These are phyloP conservation scores for Trichoderma atroviride DNA, from an alignment of 2,329 filamentous ascomycete species.

Conservation along the genomic window DNA sequence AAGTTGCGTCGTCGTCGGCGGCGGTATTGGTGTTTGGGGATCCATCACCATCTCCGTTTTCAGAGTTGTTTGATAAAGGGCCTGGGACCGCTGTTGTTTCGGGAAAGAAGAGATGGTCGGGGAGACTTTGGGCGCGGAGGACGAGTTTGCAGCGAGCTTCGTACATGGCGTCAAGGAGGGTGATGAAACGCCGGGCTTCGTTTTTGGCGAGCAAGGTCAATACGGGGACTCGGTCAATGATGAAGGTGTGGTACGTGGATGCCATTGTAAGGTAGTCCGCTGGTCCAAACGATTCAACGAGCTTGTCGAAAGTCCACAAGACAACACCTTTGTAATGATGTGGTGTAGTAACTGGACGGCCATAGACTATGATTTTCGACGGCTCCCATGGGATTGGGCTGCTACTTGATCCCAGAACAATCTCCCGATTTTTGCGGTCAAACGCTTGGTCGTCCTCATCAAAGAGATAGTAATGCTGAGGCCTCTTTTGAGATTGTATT, in stretches of 20 bases:
- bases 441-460: conserved; percentile 38
- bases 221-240: conserved; percentile 70
- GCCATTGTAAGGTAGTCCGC: conserved; percentile 84
- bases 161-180: conserved; percentile 77
- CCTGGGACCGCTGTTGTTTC: conserved; percentile 42
- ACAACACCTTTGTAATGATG: conserved; percentile 59
- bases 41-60: background rate
- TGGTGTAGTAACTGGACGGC: conserved; percentile 63
- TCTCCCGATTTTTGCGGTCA: conserved; percentile 31
- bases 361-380: conserved; percentile 59
- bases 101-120: conserved; percentile 79
- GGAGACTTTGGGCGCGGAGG: conserved; percentile 66
- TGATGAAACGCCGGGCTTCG: conserved; percentile 79
- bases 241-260: conserved; percentile 76
- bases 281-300: conserved; percentile 71
- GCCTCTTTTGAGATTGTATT: conserved; percentile 33
- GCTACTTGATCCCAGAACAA: conserved; percentile 30
- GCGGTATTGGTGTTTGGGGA: conserved; percentile 26
- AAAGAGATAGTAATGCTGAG: conserved; percentile 38
- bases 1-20: conserved; percentile 44
- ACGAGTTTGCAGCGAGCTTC: conserved; percentile 79
- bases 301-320: conserved; percentile 67
- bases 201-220: conserved; percentile 73
- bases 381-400: conserved; percentile 46
- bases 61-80: background rate